Conservation (phyloP, 176 grass and related monocot genomes). For the sorghum (Sorghum bicolor) region Sorghum_bicolor_NCBIv3 NC_012873.2:62322001-62322500, state of each 20-base stretch:
- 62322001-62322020: conserved; percentile 11
- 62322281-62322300: conserved; percentile 34
- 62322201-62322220: conserved; percentile 67
- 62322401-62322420: conserved; percentile 49
- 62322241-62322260: conserved; percentile 52
- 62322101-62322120: neutral
- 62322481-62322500: neutral
- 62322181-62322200: conserved; percentile 18
- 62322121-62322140: neutral
- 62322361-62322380: neutral
- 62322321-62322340: neutral
- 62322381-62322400: conserved; percentile 48
- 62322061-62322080: neutral
- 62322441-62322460: neutral
- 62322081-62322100: too few species aligned
- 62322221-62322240: conserved; percentile 40
- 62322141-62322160: neutral
- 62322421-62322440: neutral
- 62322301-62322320: conserved; percentile 32
- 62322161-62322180: neutral
- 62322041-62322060: conserved; percentile 5
- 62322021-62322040: neutral
- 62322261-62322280: conserved; percentile 27
- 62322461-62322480: neutral
- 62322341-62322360: neutral